Evolutionary conservation across 495 filamentous ascomycete genomes (phyloP).

Genomic region (Lasiosphaeria ovina): DNA sequence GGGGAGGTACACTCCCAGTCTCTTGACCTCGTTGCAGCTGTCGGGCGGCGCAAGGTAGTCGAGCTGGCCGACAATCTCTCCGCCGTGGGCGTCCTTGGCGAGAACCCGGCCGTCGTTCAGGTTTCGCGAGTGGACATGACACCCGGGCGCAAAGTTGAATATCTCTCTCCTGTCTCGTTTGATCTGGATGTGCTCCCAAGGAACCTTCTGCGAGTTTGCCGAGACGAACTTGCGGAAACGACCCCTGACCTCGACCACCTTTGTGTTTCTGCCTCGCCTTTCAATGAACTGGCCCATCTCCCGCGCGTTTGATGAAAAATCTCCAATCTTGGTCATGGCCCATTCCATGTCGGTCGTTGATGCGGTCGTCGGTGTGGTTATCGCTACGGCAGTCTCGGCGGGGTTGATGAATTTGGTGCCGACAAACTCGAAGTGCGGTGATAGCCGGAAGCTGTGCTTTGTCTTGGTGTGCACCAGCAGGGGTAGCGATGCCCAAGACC

Average conservation of each 20-base stretch:
- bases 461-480: slow-evolving; percentile 22
- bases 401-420: background rate
- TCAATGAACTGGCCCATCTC: slow-evolving; percentile 21
- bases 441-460: slow-evolving; percentile 21
- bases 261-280: slow-evolving; percentile 25
- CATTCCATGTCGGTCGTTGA: background rate
- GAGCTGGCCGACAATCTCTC: slow-evolving; percentile 32
- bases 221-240: slow-evolving; percentile 30
- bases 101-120: slow-evolving; percentile 22
- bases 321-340: slow-evolving; percentile 1
- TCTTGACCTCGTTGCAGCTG: slow-evolving; percentile 1
- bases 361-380: background rate
- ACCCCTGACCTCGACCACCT: slow-evolving; percentile 25
- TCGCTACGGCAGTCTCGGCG: background rate
- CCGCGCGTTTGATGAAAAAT: slow-evolving; percentile 1
- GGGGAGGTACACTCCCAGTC: slow-evolving; percentile 9
- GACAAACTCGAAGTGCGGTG: slow-evolving; percentile 27
- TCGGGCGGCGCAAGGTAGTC: slow-evolving; percentile 22
- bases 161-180: slow-evolving; percentile 11
- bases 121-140: slow-evolving; percentile 23
- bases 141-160: slow-evolving; percentile 28
- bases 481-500: slow-evolving; percentile 33
- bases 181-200: slow-evolving; percentile 26
- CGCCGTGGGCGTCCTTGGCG: slow-evolving; percentile 30
- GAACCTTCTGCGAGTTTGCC: slow-evolving; percentile 13